Evolutionary conservation across 345 rosid genomes (phyloP), one percentile per base, ranked within the genome.

Genomic region (Balakata baccata): DNA sequence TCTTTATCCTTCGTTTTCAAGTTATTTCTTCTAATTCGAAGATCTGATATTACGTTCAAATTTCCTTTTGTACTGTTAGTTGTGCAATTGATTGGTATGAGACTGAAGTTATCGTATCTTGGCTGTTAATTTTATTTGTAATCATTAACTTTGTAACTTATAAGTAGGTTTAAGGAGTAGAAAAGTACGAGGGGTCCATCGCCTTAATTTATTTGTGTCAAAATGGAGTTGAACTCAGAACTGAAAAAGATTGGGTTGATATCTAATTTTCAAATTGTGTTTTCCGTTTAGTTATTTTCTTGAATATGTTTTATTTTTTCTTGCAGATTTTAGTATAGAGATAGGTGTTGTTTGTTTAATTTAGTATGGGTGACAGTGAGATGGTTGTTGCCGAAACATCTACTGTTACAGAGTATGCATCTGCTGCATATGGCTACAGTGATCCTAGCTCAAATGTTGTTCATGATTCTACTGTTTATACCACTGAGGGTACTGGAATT

Each of bases 351-450:
- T 61, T 60, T 70, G 54, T 59, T 51, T 68, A 20, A 25, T 69
- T 38, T 7, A 70, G 49, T 71, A 89, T 89, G 97, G 97, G 87
- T 74, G 95, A 92, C 61, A 83, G 89, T 60, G 90, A 92, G 68
- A 77, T 87, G 50, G 79, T 84, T 64, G 87, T 84, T 79, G 67
- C 93, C 5, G 87, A 78, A 66, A 74, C 87, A 23, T 75, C 90
- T 37, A 63, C 81, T 3, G 81, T 80, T 39, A 79, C 78, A 77
- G 81, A 70, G 57, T 86, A 79, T 68, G 14, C 81, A 0, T 73
- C 85, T 5, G 77, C 83, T 5, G 82, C 81, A 1, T 85, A 84
- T 75, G 80, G 57, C 3, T 65, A 83, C 56, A 74, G 50, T 59
- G 78, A 74, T 74, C 47, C 82, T 2, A 61, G 17, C 52, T 4